A percentile compares a stretch with the other conserved stretches of the same genome.
Evolutionary conservation across 2,329 filamentous ascomycete genomes (phyloP).

Genomic region (Hymenoscyphus occultus): DNA sequence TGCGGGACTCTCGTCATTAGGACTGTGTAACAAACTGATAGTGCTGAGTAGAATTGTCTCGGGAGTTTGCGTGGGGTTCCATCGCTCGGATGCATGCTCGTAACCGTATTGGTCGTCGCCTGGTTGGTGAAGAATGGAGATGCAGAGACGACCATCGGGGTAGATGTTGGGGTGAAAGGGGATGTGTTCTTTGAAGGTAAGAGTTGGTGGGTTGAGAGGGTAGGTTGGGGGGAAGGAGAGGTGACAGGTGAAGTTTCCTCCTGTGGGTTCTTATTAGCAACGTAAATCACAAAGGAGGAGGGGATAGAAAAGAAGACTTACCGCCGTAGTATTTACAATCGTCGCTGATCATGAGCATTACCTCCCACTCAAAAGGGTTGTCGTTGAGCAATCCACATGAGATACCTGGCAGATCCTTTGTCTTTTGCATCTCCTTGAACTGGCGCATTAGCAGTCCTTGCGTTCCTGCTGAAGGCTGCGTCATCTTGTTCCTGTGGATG

Average conservation of each 20-base stretch:
- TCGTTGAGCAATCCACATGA: slow-evolving; percentile 85
- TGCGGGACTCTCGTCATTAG: slow-evolving; percentile 93
- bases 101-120: slow-evolving; percentile 94
- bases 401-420: slow-evolving; percentile 90
- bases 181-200: slow-evolving; percentile 81
- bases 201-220: slow-evolving; percentile 80
- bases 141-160: slow-evolving; percentile 82
- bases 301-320: slow-evolving; percentile 36
- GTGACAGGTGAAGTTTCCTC: slow-evolving; percentile 86
- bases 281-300: background rate
- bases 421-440: slow-evolving; percentile 89
- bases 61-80: slow-evolving; percentile 91
- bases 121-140: slow-evolving; percentile 93
- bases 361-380: slow-evolving; percentile 97
- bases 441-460: slow-evolving; percentile 77
- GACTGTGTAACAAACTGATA: slow-evolving; percentile 86
- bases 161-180: slow-evolving; percentile 96
- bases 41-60: slow-evolving; percentile 92
- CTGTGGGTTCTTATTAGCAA: slow-evolving; percentile 44
- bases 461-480: slow-evolving; percentile 40
- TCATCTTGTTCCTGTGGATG: slow-evolving; percentile 12
- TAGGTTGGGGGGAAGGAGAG: slow-evolving; percentile 83
- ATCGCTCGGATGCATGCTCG: slow-evolving; percentile 84
- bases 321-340: slow-evolving; percentile 74
- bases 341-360: slow-evolving; percentile 97